These are phyloP conservation scores for Phylloporus sp. DNA, from an alignment of 768 basidiomycete species.

Conservation along the genomic window DNA sequence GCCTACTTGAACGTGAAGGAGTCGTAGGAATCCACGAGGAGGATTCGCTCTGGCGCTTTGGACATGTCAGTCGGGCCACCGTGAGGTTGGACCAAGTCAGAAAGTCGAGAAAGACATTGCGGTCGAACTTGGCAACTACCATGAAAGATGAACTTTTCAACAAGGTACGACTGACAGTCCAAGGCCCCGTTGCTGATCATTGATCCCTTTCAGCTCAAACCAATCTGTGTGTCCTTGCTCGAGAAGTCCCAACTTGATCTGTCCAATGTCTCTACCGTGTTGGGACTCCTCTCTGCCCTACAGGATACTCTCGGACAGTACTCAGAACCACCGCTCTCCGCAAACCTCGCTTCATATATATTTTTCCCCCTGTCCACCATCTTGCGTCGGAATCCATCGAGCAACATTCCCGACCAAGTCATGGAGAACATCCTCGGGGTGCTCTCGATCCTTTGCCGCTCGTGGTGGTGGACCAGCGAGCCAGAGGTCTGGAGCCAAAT, in stretches of 20 bases:
- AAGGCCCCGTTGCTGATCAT: not conserved
- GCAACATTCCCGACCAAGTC: slow-evolving; percentile 70
- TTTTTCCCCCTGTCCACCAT: slow-evolving; percentile 87
- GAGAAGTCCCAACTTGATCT: slow-evolving; percentile 62
- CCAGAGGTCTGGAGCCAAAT: slow-evolving; percentile 75
- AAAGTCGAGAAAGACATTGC: not conserved
- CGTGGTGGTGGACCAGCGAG: slow-evolving; percentile 87
- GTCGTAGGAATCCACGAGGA: slow-evolving; percentile 81
- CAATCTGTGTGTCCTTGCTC: slow-evolving; percentile 76
- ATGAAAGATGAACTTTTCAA: slow-evolving; percentile 32
- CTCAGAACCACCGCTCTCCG: slow-evolving; percentile 40
- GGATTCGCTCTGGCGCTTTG: slow-evolving; percentile 41
- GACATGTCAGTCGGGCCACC: slow-evolving; percentile 27
- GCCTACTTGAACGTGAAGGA: slow-evolving; percentile 86
- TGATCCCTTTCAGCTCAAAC: slow-evolving; percentile 45
- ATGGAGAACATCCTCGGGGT: slow-evolving; percentile 67
- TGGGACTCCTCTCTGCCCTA: slow-evolving; percentile 52
- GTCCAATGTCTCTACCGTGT: slow-evolving; percentile 41
- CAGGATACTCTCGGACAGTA: slow-evolving; percentile 42
- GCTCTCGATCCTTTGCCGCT: slow-evolving; percentile 53
- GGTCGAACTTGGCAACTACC: not conserved
- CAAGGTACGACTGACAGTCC: slow-evolving; percentile 28
- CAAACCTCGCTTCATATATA: slow-evolving; percentile 71
- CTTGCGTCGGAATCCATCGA: slow-evolving; percentile 66
- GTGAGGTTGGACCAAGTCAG: not conserved